Conservation (phyloP, 2,329 filamentous ascomycete genomes). For the Paraphoma sp. region DNA sequence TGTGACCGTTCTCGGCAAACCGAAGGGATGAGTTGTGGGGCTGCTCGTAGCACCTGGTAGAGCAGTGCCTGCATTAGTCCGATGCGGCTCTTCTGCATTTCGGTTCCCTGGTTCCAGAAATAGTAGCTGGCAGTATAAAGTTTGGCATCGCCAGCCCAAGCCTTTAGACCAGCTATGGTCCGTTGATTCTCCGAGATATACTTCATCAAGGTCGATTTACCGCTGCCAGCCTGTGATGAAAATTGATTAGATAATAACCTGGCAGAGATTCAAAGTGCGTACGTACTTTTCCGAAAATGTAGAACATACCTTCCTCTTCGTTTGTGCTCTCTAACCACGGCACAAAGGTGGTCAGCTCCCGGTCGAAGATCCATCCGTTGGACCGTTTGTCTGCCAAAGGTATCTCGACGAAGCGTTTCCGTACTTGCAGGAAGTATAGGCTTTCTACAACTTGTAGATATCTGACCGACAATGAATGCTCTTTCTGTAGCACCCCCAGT, state of each 20-base stretch:
- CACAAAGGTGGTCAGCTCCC: conserved; percentile 4
- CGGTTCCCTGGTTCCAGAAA: conserved; percentile 21
- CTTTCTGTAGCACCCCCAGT: conserved; percentile 7
- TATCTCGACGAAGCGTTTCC: conserved; percentile 1
- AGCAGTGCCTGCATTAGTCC: conserved; percentile 16
- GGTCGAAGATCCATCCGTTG: conserved; percentile 19
- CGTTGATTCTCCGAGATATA: conserved; percentile 13
- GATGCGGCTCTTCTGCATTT: conserved; percentile 14
- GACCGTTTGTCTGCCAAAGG: not conserved
- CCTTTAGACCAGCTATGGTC: conserved; percentile 32
- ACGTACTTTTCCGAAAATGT: conserved; percentile 19
- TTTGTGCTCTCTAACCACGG: conserved; percentile 14
- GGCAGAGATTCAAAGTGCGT: too few species aligned
- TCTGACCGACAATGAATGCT: conserved; percentile 1
- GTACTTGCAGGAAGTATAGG: conserved; percentile 6
- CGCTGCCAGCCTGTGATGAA: conserved; percentile 55
- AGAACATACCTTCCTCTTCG: conserved; percentile 12
- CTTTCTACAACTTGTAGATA: not conserved
- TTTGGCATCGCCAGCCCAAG: conserved; percentile 44
- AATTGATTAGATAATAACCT: too few species aligned
- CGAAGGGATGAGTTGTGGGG: conserved; percentile 8
- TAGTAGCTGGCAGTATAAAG: conserved; percentile 34
- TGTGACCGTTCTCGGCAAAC: not conserved
- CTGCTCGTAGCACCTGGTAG: conserved; percentile 15
- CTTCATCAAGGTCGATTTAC: conserved; percentile 57